phyloP scores from a whole-genome alignment of 2,329 filamentous ascomycete genomes.

The Fusarium mexicanum region DNA sequence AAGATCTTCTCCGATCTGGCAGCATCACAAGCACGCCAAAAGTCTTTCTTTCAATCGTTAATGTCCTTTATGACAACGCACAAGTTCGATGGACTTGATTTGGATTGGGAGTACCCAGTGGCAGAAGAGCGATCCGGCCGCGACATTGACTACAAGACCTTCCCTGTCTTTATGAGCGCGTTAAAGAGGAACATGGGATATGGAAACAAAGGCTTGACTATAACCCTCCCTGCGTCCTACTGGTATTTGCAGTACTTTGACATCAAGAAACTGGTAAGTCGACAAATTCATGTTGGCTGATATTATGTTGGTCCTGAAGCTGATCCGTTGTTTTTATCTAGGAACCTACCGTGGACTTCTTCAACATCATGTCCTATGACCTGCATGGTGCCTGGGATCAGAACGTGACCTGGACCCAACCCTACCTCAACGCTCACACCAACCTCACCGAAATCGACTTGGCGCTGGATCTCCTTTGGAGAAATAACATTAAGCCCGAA shows the following conservation, averaged over 20 bases:
- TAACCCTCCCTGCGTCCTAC: slow-evolving; percentile 43
- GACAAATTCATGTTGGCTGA: no score
- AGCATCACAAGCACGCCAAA: slow-evolving; percentile 33
- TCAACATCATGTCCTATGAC: slow-evolving; percentile 47
- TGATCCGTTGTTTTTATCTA: no score
- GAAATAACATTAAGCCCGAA: neutral
- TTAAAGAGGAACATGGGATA: slow-evolving; percentile 47
- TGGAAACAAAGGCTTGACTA: slow-evolving; percentile 46
- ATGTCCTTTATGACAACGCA: no score
- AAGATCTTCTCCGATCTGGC: slow-evolving; percentile 45
- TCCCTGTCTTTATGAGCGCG: slow-evolving; percentile 35
- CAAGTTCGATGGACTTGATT: slow-evolving; percentile 50
- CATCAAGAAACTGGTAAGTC: slow-evolving; percentile 45
- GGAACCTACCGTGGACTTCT: slow-evolving; percentile 49
- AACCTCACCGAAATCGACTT: slow-evolving; percentile 21
- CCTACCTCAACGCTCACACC: slow-evolving; percentile 22
- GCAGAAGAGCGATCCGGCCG: slow-evolving; percentile 38
- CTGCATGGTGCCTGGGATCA: slow-evolving; percentile 16
- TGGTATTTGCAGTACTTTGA: slow-evolving; percentile 53
- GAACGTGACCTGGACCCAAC: neutral
- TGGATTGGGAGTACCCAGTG: slow-evolving; percentile 59
- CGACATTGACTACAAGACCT: slow-evolving; percentile 49
- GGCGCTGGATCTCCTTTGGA: slow-evolving; percentile 17
- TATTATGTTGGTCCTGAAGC: no score
- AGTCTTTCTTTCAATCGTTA: no score